These are phyloP conservation scores for Fusarium armeniacum DNA, from an alignment of 2,329 filamentous ascomycete genomes.

Conservation along the genomic window DNA sequence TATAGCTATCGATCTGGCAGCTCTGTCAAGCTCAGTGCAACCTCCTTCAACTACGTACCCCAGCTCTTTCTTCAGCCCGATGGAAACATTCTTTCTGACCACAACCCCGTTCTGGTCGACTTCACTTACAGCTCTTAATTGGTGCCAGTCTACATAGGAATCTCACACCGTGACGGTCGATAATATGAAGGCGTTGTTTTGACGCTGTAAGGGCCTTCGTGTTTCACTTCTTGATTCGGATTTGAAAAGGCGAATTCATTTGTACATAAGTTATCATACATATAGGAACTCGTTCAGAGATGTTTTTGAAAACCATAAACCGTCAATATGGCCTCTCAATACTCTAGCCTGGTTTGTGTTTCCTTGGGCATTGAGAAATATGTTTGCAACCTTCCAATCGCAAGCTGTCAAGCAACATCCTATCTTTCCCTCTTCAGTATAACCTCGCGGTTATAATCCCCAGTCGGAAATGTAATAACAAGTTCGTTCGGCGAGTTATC, in stretches of 20 bases:
- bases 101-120: constrained; percentile 73
- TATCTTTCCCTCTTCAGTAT: neutral
- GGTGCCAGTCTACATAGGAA: neutral
- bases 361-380: neutral
- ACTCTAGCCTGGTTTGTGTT: neutral
- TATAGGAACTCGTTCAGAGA: neutral
- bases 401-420: too few relatives aligned
- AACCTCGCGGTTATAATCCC: neutral
- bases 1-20: constrained; percentile 64
- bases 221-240: neutral
- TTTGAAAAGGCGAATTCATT: neutral
- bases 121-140: constrained; percentile 54
- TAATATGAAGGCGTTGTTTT: too few relatives aligned
- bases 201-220: neutral
- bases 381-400: neutral
- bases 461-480: neutral
- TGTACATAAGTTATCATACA: neutral
- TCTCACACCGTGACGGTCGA: too few relatives aligned
- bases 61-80: constrained; percentile 69
- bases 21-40: constrained; percentile 63
- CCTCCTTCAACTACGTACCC: constrained; percentile 68
- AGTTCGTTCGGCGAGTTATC: neutral
- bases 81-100: constrained; percentile 71
- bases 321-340: accelerated
- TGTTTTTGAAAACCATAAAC: neutral